Evolutionary conservation across 2,329 filamentous ascomycete species (phyloP).

Genomic region (Trichoderma oligosporum): DNA sequence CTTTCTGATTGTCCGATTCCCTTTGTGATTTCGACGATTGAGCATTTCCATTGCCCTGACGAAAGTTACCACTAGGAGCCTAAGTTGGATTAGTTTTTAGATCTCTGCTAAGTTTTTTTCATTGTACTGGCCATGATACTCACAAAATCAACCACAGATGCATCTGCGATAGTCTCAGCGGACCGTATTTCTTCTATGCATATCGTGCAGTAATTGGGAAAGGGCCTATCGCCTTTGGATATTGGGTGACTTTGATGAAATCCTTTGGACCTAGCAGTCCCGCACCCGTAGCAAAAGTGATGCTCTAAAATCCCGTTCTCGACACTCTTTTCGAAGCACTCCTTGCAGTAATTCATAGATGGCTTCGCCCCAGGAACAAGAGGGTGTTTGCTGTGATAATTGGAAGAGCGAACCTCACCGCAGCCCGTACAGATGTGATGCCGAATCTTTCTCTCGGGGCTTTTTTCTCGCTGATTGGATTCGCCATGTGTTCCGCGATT

Average conservation of each 20-base stretch:
- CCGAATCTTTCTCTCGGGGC: slow-evolving; percentile 22
- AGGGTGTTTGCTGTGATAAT: slow-evolving; percentile 36
- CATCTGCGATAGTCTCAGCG: slow-evolving; percentile 26
- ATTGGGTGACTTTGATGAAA: slow-evolving; percentile 26
- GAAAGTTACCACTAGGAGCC: not conserved
- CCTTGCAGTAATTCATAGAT: slow-evolving; percentile 35
- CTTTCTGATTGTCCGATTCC: not conserved
- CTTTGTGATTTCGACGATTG: not conserved
- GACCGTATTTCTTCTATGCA: slow-evolving; percentile 28
- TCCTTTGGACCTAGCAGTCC: slow-evolving; percentile 26
- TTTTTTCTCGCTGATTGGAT: slow-evolving; percentile 21
- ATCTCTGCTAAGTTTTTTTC: not conserved
- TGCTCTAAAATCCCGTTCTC: slow-evolving; percentile 25
- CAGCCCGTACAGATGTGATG: slow-evolving; percentile 38
- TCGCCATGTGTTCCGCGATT: not conserved
- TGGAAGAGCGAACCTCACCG: slow-evolving; percentile 33
- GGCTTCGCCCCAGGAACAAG: slow-evolving; percentile 24
- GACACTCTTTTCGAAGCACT: slow-evolving; percentile 31
- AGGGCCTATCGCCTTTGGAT: slow-evolving; percentile 26
- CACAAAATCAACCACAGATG: slow-evolving; percentile 29
- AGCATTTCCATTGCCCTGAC: not conserved
- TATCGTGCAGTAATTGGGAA: slow-evolving; percentile 34
- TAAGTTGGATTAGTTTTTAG: not conserved
- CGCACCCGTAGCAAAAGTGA: slow-evolving; percentile 42
- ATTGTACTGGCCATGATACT: slow-evolving; percentile 10